Evolutionary conservation across 2,329 filamentous ascomycete species (phyloP), one percentile per base, ranked within the genome.

Genomic region (Cryoendolithus antarcticus): DNA sequence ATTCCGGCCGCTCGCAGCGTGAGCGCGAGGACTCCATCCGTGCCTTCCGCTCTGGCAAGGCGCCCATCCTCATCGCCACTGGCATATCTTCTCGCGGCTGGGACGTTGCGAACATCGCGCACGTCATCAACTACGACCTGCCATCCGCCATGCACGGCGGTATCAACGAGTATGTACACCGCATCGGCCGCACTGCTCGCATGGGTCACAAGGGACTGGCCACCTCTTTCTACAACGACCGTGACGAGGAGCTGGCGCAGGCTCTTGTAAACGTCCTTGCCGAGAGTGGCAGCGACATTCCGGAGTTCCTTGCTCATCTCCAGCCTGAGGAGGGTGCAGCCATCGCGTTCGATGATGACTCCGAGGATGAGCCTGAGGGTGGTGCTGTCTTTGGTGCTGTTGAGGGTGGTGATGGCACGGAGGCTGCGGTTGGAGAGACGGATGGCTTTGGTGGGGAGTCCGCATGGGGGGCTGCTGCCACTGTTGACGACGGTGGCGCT

Each of bases 61-160:
- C 73, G 7, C 88, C 89, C 0, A 82, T 98, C 40, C 62, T 98
- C 42, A 75, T 96, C 43, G 78, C 89, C 8, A 96, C 89, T 13
- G 85, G 84, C 35, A 75, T 98, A 37, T 79, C 82, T 38, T 83
- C 86, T 55, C 86, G 91, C 51, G 91, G 91, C 5, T 78, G 95
- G 28, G 88, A 96, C 51, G 80, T 95, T 29, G 75, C 75, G 41
- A 86, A 91, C 48, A 80, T 96, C 4, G 77, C 80, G 66, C 86
- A 94, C 47, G 82, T 98, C 44, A 80, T 98, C 70, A 96, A 98
- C 63, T 96, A 79, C 51, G 88, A 96, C 45, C 67, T 96, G 2
- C 89, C 89, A 0, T 77, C 70, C 4, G 63, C 69, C 33, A 67
- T 76, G 1, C 72, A 89, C 50, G 86, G 86, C n/a, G 89, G 88